Conservation (phyloP, 176 grass and related monocot species). For the Thinopyrum elongatum region DNA sequence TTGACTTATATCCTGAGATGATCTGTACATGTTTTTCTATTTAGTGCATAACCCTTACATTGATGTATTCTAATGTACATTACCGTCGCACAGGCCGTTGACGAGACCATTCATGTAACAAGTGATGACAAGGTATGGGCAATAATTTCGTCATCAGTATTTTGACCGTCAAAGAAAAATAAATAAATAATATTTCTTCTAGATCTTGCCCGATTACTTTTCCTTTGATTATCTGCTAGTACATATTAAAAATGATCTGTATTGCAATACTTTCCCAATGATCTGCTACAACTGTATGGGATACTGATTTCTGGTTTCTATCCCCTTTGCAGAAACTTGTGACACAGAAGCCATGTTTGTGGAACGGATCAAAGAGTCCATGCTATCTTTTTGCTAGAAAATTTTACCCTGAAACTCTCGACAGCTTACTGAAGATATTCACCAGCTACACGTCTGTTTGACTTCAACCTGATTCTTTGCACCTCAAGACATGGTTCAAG, state of each 20-base stretch:
- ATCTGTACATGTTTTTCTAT: not conserved
- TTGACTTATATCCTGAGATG: not conserved
- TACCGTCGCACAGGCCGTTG: slow-evolving; percentile 56
- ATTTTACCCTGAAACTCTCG: slow-evolving; percentile 77
- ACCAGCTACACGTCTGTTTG: slow-evolving; percentile 77
- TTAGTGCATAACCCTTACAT: not conserved
- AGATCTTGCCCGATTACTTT: slow-evolving; percentile 5
- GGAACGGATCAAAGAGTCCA: slow-evolving; percentile 93
- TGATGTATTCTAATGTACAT: slow-evolving; percentile 16
- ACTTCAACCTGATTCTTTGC: slow-evolving; percentile 49
- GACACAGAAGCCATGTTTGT: slow-evolving; percentile 66
- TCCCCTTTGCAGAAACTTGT: slow-evolving; percentile 60
- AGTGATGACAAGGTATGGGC: slow-evolving; percentile 79
- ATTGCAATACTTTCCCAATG: not conserved
- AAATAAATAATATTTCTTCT: slow-evolving; percentile 1
- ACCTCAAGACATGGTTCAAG: slow-evolving; percentile 16
- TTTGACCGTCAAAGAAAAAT: not conserved
- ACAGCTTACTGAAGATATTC: slow-evolving; percentile 80
- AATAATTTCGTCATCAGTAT: not conserved
- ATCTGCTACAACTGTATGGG: not conserved
- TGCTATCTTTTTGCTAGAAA: slow-evolving; percentile 97
- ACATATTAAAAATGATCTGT: not conserved
- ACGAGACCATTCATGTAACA: slow-evolving; percentile 78
- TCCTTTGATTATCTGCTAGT: not conserved
- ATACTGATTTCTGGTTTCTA: not conserved